phyloP scores from a whole-genome alignment of 2,329 filamentous ascomycete genomes.

The Nemania sp. region DNA sequence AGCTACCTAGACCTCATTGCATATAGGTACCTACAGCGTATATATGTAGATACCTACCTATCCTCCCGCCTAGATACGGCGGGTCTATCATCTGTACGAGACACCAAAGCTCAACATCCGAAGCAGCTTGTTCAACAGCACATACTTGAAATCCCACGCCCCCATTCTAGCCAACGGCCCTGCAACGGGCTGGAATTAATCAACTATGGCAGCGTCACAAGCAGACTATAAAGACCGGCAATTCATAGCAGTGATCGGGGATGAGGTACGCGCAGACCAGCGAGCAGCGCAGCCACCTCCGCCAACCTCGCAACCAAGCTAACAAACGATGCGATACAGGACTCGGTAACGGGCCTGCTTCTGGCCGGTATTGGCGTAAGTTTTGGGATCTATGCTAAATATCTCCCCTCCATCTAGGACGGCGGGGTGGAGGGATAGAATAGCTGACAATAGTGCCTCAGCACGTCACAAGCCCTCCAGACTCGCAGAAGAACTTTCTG shows the following conservation, averaged over 20 bases:
- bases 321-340: conserved; percentile 64
- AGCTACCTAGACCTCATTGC: background rate
- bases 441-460: conserved; percentile 53
- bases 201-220: conserved; percentile 61
- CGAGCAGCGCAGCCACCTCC: background rate
- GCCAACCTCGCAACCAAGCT: background rate
- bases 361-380: conserved; percentile 92
- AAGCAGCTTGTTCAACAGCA: background rate
- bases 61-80: background rate
- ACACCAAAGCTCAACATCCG: conserved; percentile 4
- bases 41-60: background rate
- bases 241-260: conserved; percentile 96
- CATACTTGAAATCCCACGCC: conserved; percentile 8
- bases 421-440: background rate
- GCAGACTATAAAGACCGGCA: conserved; percentile 84
- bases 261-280: conserved; percentile 74
- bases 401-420: background rate
- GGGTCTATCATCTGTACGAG: background rate
- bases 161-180: conserved; percentile 14
- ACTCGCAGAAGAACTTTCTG: conserved; percentile 96
- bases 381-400: background rate
- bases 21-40: no score
- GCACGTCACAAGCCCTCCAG: conserved; percentile 91
- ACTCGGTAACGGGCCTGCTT: conserved; percentile 94
- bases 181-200: conserved; percentile 4